Evolutionary conservation across 139 green algal species (phyloP).

Genomic region (Desmodesmus armatus): DNA sequence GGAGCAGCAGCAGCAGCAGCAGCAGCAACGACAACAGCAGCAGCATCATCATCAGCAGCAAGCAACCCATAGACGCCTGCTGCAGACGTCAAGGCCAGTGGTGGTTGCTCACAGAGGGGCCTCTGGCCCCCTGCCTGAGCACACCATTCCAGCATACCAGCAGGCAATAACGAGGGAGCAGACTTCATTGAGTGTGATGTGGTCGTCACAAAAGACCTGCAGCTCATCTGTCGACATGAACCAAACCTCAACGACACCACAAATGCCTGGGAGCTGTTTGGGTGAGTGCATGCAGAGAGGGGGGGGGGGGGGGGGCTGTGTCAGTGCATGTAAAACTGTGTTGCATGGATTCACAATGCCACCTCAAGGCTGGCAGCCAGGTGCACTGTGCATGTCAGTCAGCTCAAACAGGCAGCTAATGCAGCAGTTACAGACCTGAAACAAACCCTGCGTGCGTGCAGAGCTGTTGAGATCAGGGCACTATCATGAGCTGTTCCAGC

Average conservation of each 20-base stretch:
- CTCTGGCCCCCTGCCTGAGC: slow-evolving; percentile 65
- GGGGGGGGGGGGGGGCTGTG: neutral
- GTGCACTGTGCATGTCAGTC: no score
- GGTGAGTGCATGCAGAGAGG: neutral
- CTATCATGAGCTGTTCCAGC: no score
- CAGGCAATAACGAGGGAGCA: slow-evolving; percentile 58
- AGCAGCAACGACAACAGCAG: neutral
- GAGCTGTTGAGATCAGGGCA: no score
- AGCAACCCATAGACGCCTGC: no score
- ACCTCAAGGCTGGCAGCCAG: no score
- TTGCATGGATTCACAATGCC: no score
- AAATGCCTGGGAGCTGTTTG: slow-evolving; percentile 60
- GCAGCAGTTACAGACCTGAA: no score
- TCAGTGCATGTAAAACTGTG: no score
- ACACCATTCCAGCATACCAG: slow-evolving; percentile 69
- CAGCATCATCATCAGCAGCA: no score
- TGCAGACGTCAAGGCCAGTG: neutral
- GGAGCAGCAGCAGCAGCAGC: neutral
- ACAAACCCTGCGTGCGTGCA: no score
- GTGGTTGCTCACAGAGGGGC: slow-evolving; percentile 59
- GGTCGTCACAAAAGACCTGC: slow-evolving; percentile 68
- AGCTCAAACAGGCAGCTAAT: no score
- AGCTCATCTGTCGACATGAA: slow-evolving; percentile 76
- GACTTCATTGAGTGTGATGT: slow-evolving; percentile 83
- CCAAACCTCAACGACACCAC: slow-evolving; percentile 67